Evolutionary conservation across 2,329 filamentous ascomycete species (phyloP).

Genomic region (Penicillium sp.): DNA sequence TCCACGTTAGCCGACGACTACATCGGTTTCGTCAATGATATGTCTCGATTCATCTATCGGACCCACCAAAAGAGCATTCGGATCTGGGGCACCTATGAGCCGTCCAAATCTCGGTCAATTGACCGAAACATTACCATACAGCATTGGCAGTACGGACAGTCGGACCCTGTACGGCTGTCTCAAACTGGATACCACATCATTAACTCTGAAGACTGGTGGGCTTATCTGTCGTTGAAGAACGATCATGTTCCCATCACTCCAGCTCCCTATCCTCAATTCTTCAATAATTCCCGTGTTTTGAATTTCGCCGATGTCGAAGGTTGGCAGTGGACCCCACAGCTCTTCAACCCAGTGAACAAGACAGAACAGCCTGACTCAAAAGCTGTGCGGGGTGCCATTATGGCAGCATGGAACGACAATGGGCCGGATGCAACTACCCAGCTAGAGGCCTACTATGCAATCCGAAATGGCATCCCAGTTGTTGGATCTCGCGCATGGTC

Average conservation of each 20-base stretch:
- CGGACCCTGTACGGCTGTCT: constrained; percentile 49
- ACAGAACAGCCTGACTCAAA: constrained; percentile 48
- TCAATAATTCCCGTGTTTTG: constrained; percentile 50
- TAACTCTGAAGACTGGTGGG: constrained; percentile 57
- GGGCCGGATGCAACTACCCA: constrained; percentile 53
- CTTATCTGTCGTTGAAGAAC: constrained; percentile 56
- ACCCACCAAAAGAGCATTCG: constrained; percentile 47
- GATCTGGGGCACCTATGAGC: constrained; percentile 58
- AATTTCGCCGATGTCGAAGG: constrained; percentile 48
- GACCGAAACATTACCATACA: constrained; percentile 50
- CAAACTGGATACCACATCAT: constrained; percentile 50
- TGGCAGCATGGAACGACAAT: constrained; percentile 56
- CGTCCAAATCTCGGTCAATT: constrained; percentile 41
- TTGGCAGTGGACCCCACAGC: constrained; percentile 49
- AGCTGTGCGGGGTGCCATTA: constrained; percentile 49
- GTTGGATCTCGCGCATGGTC: constrained; percentile 56
- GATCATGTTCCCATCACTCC: constrained; percentile 53
- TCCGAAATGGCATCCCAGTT: constrained; percentile 51
- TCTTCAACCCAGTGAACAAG: constrained; percentile 51
- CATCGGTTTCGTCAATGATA: constrained; percentile 53
- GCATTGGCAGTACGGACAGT: constrained; percentile 57
- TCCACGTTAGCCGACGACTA: constrained; percentile 49
- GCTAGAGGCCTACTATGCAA: constrained; percentile 53
- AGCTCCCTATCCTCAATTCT: constrained; percentile 45
- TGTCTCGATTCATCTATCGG: constrained; percentile 48